Base-by-base conservation (phyloP, 164 flowering plant genomes). In the Tinospora cordifolia region DNA sequence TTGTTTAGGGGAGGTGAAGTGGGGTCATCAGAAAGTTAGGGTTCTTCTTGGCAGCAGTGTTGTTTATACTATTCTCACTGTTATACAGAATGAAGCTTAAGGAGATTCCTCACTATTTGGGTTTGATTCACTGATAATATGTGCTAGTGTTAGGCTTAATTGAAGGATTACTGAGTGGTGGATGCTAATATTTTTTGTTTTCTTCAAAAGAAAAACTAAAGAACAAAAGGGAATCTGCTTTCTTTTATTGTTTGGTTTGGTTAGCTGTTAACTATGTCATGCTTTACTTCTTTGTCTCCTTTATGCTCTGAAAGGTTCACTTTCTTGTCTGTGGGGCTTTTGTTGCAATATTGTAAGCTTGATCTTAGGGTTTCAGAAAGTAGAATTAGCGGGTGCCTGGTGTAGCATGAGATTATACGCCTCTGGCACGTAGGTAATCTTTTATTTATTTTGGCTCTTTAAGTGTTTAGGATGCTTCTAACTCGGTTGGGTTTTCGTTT, bases 251-350 rank as follows among this genome's bases (percentile, higher is more conserved):
- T 38, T 73, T 71, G 74, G 63, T 77, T 76, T 75, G 69, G 68
- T 85, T 88, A 88, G 88, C 95, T 88, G 91, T 87, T 67, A 78
- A 83, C 77, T 84, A 79, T 87, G 84, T 82, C 81, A 81, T 84
- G 75, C 76, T 75, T 78, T 70, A 76, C 72, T 79, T 79, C 68
- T 76, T 75, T 75, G 72, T 73, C 76, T 70, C 80, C 96, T 89
- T 93, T 89, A 89, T 87, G 84, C 93, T 86, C 95, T 87, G 90
- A 89, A 90, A 88, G 89, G 80, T 83, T 84, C 85, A 85, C 89
- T 90, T 90, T 87, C 87, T 80, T 83, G 85, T 84, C 90, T 79
- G 69, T 71, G 81, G 69, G 80, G 76, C 75, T 74, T 75, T 77
- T 81, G 74, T 63, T 75, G 73, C 76, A 81, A 71, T 40, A 69